A percentile compares a stretch with the other conserved stretches of the same genome.
phyloP scores from a whole-genome alignment of 2,329 filamentous ascomycete species.

The Didymella lethalis region DNA sequence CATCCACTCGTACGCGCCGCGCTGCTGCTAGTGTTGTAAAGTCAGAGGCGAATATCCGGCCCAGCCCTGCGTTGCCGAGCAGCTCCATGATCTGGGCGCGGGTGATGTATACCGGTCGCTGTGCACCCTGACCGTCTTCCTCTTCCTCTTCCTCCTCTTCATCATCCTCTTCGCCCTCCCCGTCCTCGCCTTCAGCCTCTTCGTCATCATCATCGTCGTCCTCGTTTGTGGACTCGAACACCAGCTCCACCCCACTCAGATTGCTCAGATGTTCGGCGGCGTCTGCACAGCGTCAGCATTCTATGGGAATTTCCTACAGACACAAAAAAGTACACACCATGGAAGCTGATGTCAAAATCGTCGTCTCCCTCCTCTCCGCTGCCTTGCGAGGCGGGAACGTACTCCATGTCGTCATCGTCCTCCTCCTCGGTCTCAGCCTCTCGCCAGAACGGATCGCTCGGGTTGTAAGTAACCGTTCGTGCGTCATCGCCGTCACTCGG shows the following conservation, averaged over 20 bases:
- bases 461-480: constrained; percentile 43
- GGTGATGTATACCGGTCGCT: constrained; percentile 52
- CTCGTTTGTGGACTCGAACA: constrained; percentile 53
- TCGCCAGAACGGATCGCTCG: constrained; percentile 45
- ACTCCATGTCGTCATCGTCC: constrained; percentile 64
- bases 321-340: constrained; percentile 35
- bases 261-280: constrained; percentile 54
- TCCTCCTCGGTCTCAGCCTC: constrained; percentile 48
- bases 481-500: constrained; percentile 38
- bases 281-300: constrained; percentile 31
- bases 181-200: constrained; percentile 31
- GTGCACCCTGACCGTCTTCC: constrained; percentile 31
- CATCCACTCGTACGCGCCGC: constrained; percentile 31
- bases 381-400: constrained; percentile 55
- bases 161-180: constrained; percentile 29
- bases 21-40: constrained; percentile 31
- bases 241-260: constrained; percentile 53
- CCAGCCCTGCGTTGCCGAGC: constrained; percentile 62
- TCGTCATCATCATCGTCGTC: constrained; percentile 44
- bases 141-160: constrained; percentile 42
- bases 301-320: neutral
- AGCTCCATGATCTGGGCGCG: constrained; percentile 62
- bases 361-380: constrained; percentile 52
- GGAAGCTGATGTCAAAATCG: constrained; percentile 47
- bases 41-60: constrained; percentile 58